Percentiles rank a stretch among this genome's conserved stretches.
These are phyloP conservation scores for Fistulinella prunicolor DNA, from an alignment of 768 basidiomycete genomes.

Conservation along the genomic window DNA sequence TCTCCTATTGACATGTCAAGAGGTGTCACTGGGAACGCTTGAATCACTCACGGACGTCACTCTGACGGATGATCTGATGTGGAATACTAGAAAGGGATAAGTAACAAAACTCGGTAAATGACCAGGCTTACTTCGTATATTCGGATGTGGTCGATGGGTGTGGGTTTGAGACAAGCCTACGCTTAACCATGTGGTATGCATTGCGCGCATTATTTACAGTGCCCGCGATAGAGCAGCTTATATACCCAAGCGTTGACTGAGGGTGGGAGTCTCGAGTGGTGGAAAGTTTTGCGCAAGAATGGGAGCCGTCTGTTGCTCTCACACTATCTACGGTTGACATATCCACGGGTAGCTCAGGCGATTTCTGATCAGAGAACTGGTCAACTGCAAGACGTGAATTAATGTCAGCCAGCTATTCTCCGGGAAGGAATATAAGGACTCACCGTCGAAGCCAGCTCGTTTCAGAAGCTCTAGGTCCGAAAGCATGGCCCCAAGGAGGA, in stretches of 20 bases:
- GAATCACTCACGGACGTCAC: conserved; percentile 34
- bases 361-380: conserved; percentile 66
- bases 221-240: too few relatives aligned
- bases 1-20: conserved; percentile 32
- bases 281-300: not conserved
- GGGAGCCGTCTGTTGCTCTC: not conserved
- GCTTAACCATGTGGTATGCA: not conserved
- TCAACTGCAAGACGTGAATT: conserved; percentile 54
- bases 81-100: not conserved
- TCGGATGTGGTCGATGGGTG: not conserved
- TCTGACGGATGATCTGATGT: conserved; percentile 33
- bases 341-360: conserved; percentile 45
- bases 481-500: conserved; percentile 86
- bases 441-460: conserved; percentile 79
- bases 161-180: not conserved
- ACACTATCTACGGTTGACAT: not conserved
- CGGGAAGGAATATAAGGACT: conserved; percentile 8
- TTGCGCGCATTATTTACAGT: too few relatives aligned
- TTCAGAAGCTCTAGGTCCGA: conserved; percentile 80
- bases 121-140: not conserved
- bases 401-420: conserved; percentile 1
- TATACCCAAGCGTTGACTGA: not conserved
- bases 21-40: not conserved
- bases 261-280: not conserved
- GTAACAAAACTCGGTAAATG: not conserved